Evolutionary conservation across 768 basidiomycete genomes (phyloP).

Genomic region (Crassisporium funariophilum): DNA sequence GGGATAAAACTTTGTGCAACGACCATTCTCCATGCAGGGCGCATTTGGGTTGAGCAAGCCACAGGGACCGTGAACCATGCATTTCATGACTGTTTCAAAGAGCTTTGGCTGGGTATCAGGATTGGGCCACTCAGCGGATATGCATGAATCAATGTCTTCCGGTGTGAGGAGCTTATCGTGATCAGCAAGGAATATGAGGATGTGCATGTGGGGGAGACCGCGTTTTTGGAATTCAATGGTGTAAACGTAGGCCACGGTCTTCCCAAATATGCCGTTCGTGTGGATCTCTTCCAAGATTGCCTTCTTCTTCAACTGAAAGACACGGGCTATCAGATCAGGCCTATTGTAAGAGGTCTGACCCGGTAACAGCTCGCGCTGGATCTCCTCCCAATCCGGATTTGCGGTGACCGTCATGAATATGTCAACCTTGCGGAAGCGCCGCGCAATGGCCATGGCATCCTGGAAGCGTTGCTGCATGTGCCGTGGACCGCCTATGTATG

Average conservation of each 20-base stretch:
- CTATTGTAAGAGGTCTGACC: conserved; percentile 41
- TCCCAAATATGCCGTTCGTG: conserved; percentile 42
- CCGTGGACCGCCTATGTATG: conserved; percentile 32
- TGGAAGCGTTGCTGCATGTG: conserved; percentile 41
- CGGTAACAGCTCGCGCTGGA: conserved; percentile 32
- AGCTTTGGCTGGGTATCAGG: conserved; percentile 38
- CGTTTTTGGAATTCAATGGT: conserved; percentile 62
- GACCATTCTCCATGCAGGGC: conserved; percentile 43
- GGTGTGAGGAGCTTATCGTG: conserved; percentile 34
- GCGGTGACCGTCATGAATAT: not conserved
- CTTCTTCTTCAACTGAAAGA: conserved; percentile 47
- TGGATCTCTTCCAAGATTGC: conserved; percentile 36
- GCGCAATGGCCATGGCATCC: not conserved
- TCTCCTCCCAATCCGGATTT: not conserved
- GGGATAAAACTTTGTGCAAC: conserved; percentile 48
- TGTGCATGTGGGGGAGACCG: conserved; percentile 57
- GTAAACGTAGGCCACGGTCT: conserved; percentile 44
- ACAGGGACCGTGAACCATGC: conserved; percentile 55
- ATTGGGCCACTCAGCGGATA: conserved; percentile 48
- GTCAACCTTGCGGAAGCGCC: not conserved
- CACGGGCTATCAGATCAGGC: conserved; percentile 47
- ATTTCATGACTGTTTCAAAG: conserved; percentile 37
- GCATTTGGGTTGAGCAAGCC: conserved; percentile 32
- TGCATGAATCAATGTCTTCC: conserved; percentile 38
- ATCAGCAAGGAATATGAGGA: conserved; percentile 43